Percentiles rank a stretch among this genome's conserved stretches.
Conservation (phyloP, 148 eudicot species). For the Bassia scoparia region DNA sequence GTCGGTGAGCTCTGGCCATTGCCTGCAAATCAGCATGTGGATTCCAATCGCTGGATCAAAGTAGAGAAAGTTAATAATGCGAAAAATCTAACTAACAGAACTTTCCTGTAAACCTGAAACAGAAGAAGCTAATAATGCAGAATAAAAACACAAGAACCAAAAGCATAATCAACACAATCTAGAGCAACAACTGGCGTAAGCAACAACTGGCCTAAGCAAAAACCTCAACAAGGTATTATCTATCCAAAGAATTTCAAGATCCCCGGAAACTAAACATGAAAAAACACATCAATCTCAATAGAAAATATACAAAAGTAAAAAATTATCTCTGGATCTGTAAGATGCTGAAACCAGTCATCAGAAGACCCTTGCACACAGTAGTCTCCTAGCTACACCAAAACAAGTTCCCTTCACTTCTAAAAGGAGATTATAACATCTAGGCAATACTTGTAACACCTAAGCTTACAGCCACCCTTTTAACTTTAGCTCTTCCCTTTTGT, state of each 20-base stretch:
- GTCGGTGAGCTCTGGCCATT: slow-evolving; percentile 98
- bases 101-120: not conserved
- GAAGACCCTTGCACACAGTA: not conserved
- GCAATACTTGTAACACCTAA: not conserved
- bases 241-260: not conserved
- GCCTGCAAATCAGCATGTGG: slow-evolving; percentile 99
- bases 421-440: not conserved
- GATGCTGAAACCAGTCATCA: not conserved
- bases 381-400: not conserved
- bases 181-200: not conserved
- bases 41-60: slow-evolving; percentile 82
- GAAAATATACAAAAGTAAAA: not conserved
- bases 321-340: not conserved
- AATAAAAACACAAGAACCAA: not conserved
- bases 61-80: not conserved
- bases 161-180: not conserved
- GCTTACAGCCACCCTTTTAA: not conserved
- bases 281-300: not conserved
- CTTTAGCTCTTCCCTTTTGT: not conserved
- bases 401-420: not conserved
- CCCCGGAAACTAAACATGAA: not conserved
- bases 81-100: slow-evolving; percentile 9
- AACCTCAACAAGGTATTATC: not conserved
- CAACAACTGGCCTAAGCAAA: not conserved
- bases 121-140: not conserved